A percentile compares a stretch with the other conserved stretches of the same genome.
Evolutionary conservation across 345 rosid species (phyloP).

Genomic region (Aquilaria yunnanensis): DNA sequence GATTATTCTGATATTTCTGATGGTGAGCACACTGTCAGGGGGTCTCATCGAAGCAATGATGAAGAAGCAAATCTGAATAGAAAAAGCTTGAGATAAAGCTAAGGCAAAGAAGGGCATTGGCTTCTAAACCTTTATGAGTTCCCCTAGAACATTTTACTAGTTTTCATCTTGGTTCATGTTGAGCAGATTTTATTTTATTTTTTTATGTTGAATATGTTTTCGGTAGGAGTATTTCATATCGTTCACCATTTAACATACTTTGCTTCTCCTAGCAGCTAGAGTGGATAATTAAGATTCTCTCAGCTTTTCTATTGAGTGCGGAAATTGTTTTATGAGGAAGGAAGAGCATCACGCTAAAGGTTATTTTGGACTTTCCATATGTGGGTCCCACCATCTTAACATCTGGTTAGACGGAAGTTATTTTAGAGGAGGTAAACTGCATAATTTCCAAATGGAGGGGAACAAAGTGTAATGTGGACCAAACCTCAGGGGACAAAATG

Average conservation of each 20-base stretch:
- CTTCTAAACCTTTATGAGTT: constrained; percentile 30
- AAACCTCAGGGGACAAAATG: too few species aligned
- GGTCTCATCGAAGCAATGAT: constrained; percentile 25
- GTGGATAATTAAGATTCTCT: constrained; percentile 76
- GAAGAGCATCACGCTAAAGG: too few species aligned
- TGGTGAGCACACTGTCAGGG: constrained; percentile 32
- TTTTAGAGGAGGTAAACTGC: too few species aligned
- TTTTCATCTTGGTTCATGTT: constrained; percentile 19
- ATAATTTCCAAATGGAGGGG: too few species aligned
- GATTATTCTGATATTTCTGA: constrained; percentile 44
- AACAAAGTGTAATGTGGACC: too few species aligned
- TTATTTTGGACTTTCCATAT: too few species aligned
- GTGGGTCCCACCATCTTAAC: too few species aligned
- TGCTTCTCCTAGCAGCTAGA: constrained; percentile 84
- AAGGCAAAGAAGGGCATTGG: constrained; percentile 75
- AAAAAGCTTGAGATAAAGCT: constrained; percentile 88
- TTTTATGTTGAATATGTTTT: constrained; percentile 20
- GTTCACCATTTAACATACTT: constrained; percentile 50
- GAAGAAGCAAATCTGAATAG: constrained; percentile 50
- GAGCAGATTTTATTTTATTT: constrained; percentile 8
- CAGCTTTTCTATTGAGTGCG: constrained; percentile 64
- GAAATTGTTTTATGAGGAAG: too few species aligned
- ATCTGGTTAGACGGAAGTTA: too few species aligned
- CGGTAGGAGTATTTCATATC: constrained; percentile 23
- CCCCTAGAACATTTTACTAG: constrained; percentile 15